phyloP scores from a whole-genome alignment of 2,329 filamentous ascomycete species.

The Leptographium wingfieldii region DNA sequence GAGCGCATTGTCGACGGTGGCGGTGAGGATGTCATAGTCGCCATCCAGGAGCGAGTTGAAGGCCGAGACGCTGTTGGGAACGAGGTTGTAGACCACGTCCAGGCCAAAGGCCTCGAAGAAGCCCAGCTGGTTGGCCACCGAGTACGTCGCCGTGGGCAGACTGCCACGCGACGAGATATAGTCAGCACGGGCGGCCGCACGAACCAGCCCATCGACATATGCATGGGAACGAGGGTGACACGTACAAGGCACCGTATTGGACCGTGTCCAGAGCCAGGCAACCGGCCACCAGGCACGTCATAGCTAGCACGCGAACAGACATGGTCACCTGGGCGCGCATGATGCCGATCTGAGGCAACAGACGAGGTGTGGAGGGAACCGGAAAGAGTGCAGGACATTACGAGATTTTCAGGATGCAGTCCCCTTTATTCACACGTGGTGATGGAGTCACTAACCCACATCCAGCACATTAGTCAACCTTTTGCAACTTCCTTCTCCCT shows the following conservation, averaged over 20 bases:
- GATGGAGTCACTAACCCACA: background rate
- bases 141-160: constrained; percentile 71
- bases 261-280: background rate
- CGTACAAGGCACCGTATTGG: constrained; percentile 2
- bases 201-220: too few relatives aligned
- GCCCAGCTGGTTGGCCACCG: constrained; percentile 78
- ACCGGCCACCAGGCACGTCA: background rate
- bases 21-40: constrained; percentile 40
- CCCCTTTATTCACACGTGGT: background rate
- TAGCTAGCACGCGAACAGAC: background rate
- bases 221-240: background rate
- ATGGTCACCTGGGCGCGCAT: background rate
- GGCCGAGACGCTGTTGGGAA: constrained; percentile 83
- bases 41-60: constrained; percentile 49
- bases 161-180: constrained; percentile 29
- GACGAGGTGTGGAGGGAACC: background rate
- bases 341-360: background rate
- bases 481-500: too few relatives aligned
- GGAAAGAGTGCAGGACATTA: too few relatives aligned
- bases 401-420: background rate
- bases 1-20: constrained; percentile 36
- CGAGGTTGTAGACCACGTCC: constrained; percentile 70
- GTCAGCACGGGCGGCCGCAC: background rate
- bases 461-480: too few relatives aligned
- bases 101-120: constrained; percentile 63